A percentile compares a stretch with the other conserved stretches of the same genome.
Conservation (phyloP, 2,329 filamentous ascomycete genomes). For the Aureobasidium sp. region DNA sequence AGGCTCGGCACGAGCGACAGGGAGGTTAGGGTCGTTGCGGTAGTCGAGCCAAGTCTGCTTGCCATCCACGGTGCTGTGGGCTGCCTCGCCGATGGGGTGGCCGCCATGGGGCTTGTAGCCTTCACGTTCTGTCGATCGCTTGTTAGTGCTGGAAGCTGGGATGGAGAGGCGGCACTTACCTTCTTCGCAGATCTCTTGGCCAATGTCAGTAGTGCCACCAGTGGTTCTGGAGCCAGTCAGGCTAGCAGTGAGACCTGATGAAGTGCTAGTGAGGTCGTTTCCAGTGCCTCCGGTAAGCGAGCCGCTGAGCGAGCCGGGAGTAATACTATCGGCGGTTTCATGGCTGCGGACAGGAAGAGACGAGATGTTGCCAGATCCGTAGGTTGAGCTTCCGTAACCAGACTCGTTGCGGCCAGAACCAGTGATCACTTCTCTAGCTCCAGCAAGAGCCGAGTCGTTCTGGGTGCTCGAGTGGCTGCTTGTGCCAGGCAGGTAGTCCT, state of each 20-base stretch:
- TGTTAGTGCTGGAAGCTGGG: neutral
- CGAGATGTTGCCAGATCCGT: neutral
- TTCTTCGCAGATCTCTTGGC: neutral
- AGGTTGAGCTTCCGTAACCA: neutral
- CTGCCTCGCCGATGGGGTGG: conserved; percentile 10
- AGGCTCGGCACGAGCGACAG: conserved; percentile 3
- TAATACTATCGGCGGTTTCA: neutral
- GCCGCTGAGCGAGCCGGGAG: neutral
- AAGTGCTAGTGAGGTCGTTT: neutral
- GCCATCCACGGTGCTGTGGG: neutral
- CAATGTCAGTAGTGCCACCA: neutral
- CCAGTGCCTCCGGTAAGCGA: neutral
- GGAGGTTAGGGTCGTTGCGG: conserved; percentile 11
- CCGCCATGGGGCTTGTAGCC: conserved; percentile 8
- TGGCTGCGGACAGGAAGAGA: neutral
- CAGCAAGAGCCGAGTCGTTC: neutral
- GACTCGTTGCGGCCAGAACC: neutral
- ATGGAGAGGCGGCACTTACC: neutral
- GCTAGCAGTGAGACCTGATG: neutral
- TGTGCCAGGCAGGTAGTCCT: conserved; percentile 1
- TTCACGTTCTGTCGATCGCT: neutral
- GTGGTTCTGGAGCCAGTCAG: neutral
- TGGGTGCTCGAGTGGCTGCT: neutral
- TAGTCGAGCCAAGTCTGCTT: conserved; percentile 12
- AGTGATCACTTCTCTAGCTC: neutral